Conservation (phyloP, 169 alveolate genomes). For the Blepharisma undulans region DNA sequence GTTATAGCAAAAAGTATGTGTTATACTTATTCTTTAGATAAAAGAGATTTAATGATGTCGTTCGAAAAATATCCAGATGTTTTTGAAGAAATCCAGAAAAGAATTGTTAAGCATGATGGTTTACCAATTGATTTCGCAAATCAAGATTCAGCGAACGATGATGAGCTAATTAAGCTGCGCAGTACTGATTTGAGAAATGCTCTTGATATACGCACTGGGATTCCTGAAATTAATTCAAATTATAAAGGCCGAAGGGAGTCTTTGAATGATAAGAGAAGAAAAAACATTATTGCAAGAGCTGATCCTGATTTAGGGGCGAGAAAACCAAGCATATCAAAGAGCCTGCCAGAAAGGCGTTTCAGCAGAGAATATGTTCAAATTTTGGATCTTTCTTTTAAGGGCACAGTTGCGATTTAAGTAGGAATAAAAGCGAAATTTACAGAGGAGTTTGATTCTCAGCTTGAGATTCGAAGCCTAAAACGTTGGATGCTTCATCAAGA, state of each 20-base stretch:
- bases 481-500: too few species aligned
- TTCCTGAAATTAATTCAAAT: not conserved
- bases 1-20: slow-evolving; percentile 64
- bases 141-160: not conserved
- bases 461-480: too few species aligned
- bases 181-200: not conserved
- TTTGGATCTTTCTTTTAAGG: not conserved
- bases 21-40: slow-evolving; percentile 41
- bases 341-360: not conserved
- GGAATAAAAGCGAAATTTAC: too few species aligned
- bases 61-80: slow-evolving; percentile 49
- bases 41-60: slow-evolving; percentile 44
- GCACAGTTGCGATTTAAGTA: too few species aligned
- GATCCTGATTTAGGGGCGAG: not conserved
- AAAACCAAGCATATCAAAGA: not conserved
- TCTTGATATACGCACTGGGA: not conserved
- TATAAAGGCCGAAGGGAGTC: not conserved
- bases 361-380: not conserved
- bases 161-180: not conserved
- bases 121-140: not conserved
- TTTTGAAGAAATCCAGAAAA: slow-evolving; percentile 26
- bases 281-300: not conserved
- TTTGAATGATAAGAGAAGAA: not conserved
- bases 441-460: too few species aligned
- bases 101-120: not conserved